These are phyloP conservation scores for Kodamaea ohmeri DNA, from an alignment of 1,139 yeast genomes.

Conservation along the genomic window DNA sequence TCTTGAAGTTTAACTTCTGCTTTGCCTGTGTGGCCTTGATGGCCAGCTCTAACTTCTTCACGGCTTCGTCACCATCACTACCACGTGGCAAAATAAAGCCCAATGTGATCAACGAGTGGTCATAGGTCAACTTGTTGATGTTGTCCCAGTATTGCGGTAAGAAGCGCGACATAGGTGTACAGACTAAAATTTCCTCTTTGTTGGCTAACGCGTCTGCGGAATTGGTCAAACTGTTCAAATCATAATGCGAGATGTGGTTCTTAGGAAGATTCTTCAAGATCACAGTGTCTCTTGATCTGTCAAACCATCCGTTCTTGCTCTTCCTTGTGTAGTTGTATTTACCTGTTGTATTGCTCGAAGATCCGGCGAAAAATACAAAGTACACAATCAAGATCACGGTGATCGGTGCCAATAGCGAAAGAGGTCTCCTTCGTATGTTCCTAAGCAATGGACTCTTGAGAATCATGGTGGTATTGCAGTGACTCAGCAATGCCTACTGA, in stretches of 20 bases:
- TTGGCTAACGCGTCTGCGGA: constrained; percentile 68
- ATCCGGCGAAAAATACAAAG: constrained; percentile 37
- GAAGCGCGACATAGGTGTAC: constrained; percentile 87
- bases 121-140: constrained; percentile 69
- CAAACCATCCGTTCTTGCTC: constrained; percentile 45
- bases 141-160: constrained; percentile 87
- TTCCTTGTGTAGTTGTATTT: constrained; percentile 53
- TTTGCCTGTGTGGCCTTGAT: constrained; percentile 55
- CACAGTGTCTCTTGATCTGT: constrained; percentile 42
- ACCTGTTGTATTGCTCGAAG: constrained; percentile 20
- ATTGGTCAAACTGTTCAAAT: constrained; percentile 71
- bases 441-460: constrained; percentile 39
- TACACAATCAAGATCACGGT: constrained; percentile 41
- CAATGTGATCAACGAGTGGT: constrained; percentile 77
- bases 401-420: constrained; percentile 46
- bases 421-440: constrained; percentile 60
- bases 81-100: constrained; percentile 90
- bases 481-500: constrained; percentile 2
- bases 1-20: constrained; percentile 62
- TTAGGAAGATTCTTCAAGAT: constrained; percentile 64
- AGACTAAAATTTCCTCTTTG: constrained; percentile 75
- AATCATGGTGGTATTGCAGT: constrained; percentile 6
- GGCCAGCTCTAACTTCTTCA: constrained; percentile 66
- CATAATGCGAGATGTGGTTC: constrained; percentile 80
- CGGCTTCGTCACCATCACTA: constrained; percentile 74